Evolutionary conservation across 345 rosid genomes (phyloP), one percentile per base, ranked within the genome.

Genomic region (Capsella bursapastoris): DNA sequence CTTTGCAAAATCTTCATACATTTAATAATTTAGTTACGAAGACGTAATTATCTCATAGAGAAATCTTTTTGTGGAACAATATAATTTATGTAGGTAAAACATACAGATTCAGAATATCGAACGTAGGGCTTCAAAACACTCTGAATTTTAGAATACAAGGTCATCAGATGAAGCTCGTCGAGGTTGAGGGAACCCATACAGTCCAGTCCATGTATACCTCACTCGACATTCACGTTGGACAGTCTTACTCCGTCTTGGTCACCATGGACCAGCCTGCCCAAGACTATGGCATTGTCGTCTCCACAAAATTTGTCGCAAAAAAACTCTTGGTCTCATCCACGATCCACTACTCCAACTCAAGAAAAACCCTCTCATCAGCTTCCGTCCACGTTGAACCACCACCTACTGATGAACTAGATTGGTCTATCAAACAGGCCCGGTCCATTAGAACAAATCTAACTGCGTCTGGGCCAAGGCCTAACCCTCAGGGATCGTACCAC

Each of bases 401-500:
- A 2, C 29, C 29, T 5, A 73, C 82, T 8, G 68, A 81, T 44
- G 67, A 88, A 28, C 68, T 90, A 22, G 85, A 82, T 27, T 86
- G 85, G 83, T 89, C 98, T 51, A 71, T 91, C 48, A 87, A 88
- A 57, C 98, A 94, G 74, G 97, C 98, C 6, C 86, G 88, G 4
- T 82, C 96, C 32, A 82, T 94, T 32, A 93, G 98, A 84, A 88
- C 97, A 10, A 94, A 94, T 53, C 76, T 91, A 2, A 88, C 97
- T 8, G 98, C 97, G 13, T 89, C 96, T 5, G 98, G 98, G 29
- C 96, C 98, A 25, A 87, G 97, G 74, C 97, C 96, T 0, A 94
- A 94, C 48, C 98, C 97, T n/a, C 98, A 94, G 14, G 98, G 98
- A 4, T 91, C 97, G 13, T 91, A 91, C 85, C 97, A 91, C 64